A percentile compares a stretch with the other conserved stretches of the same genome.
Evolutionary conservation across 169 alveolate species (phyloP).

Genomic region (Haemoproteus tartakovskyi): DNA sequence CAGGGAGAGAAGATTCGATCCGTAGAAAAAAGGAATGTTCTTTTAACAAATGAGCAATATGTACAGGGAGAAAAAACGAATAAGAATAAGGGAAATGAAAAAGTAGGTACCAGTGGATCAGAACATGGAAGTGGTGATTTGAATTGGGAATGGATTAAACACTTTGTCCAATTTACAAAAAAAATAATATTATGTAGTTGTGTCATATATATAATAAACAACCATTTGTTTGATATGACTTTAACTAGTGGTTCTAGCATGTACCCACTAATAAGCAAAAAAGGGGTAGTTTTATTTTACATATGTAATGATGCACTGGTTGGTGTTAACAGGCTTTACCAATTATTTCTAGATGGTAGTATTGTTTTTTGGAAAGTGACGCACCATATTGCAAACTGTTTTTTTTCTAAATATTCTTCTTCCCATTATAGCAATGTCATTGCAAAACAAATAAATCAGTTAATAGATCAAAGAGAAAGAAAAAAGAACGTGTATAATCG

Average conservation of each 20-base stretch:
- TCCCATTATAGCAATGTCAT: constrained; percentile 3
- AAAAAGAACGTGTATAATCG: constrained; percentile 21
- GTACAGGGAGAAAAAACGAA: no score
- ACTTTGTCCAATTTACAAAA: constrained; percentile 32
- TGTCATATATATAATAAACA: constrained; percentile 47
- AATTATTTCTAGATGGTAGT: constrained; percentile 6
- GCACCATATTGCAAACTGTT: background rate
- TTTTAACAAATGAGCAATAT: no score
- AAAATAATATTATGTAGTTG: constrained; percentile 14
- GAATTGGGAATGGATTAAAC: constrained; percentile 4
- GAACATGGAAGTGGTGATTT: constrained; percentile 1
- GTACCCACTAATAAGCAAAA: constrained; percentile 54
- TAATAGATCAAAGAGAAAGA: background rate
- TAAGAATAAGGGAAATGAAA: constrained; percentile 1
- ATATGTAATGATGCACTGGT: constrained; percentile 36
- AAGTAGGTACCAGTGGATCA: background rate
- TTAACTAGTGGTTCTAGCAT: constrained; percentile 67
- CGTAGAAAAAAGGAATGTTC: no score
- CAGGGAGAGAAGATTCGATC: no score
- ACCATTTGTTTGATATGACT: constrained; percentile 61
- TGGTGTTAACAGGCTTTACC: constrained; percentile 5
- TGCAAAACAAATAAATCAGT: background rate
- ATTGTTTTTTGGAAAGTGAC: constrained; percentile 1
- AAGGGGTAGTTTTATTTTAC: constrained; percentile 63
- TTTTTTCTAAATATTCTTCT: background rate